phyloP scores from a whole-genome alignment of 2,329 filamentous ascomycete species.

The Fusarium mexicanum region DNA sequence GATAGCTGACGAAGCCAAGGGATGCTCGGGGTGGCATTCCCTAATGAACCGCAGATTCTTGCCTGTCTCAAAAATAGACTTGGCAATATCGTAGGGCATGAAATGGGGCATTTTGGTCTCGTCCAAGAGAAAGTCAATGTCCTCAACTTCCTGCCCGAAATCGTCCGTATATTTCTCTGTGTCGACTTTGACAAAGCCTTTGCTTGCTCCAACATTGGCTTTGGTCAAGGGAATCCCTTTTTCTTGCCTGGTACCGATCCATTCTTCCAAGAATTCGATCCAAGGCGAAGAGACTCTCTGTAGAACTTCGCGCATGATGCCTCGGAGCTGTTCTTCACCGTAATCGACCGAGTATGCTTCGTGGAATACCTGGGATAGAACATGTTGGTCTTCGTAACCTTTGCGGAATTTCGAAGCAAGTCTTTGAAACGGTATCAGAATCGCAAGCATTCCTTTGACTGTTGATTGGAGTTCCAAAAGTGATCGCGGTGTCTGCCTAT shows the following conservation, averaged over 20 bases:
- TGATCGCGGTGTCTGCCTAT: constrained; percentile 55
- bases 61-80: constrained; percentile 81
- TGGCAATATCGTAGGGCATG: constrained; percentile 74
- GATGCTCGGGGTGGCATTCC: constrained; percentile 75
- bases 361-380: constrained; percentile 69
- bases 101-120: constrained; percentile 75
- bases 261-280: constrained; percentile 74
- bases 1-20: constrained; percentile 65
- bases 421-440: constrained; percentile 62
- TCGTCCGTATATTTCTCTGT: constrained; percentile 66
- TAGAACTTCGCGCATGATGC: constrained; percentile 74
- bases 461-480: constrained; percentile 63
- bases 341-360: constrained; percentile 72
- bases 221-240: constrained; percentile 64
- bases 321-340: constrained; percentile 67
- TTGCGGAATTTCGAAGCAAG: constrained; percentile 60
- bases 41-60: constrained; percentile 78
- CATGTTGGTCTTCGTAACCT: constrained; percentile 64
- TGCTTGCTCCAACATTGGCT: constrained; percentile 54
- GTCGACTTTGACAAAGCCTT: constrained; percentile 70
- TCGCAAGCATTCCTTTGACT: constrained; percentile 56
- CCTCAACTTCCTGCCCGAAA: constrained; percentile 64
- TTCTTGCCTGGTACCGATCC: constrained; percentile 76
- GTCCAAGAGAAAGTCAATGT: constrained; percentile 71
- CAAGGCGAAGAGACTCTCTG: constrained; percentile 71